A percentile compares a stretch with the other conserved stretches of the same genome.
Evolutionary conservation across 768 basidiomycete genomes (phyloP).

Genomic region (Suillus ampliporus): DNA sequence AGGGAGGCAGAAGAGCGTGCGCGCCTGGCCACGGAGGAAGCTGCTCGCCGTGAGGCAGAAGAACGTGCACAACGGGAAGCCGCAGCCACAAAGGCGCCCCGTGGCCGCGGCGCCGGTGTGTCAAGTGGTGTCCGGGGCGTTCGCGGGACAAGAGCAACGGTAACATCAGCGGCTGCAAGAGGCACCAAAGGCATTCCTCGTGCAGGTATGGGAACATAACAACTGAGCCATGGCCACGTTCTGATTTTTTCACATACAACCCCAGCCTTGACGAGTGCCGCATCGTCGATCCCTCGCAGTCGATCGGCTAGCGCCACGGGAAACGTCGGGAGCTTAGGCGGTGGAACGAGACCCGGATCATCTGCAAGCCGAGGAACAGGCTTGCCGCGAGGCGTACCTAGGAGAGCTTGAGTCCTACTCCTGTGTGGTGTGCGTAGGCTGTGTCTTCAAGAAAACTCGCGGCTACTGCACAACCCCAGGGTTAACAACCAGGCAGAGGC

Average conservation of each 20-base stretch:
- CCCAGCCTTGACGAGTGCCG: slow-evolving; percentile 19
- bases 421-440: neutral
- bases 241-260: neutral
- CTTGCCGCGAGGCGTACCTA: slow-evolving; percentile 29
- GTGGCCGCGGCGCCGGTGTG: slow-evolving; percentile 49
- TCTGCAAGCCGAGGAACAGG: slow-evolving; percentile 31
- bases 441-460: neutral
- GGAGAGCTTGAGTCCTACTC: slow-evolving; percentile 23
- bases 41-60: slow-evolving; percentile 50
- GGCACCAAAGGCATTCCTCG: slow-evolving; percentile 50
- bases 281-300: slow-evolving; percentile 25
- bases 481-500: neutral
- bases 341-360: slow-evolving; percentile 30
- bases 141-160: slow-evolving; percentile 70
- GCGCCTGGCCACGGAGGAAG: slow-evolving; percentile 35
- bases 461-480: neutral
- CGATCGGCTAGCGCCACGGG: slow-evolving; percentile 34
- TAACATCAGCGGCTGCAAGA: slow-evolving; percentile 49
- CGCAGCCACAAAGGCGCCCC: slow-evolving; percentile 25
- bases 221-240: neutral
- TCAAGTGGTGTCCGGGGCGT: slow-evolving; percentile 73
- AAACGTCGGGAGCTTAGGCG: slow-evolving; percentile 20
- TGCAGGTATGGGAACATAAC: slow-evolving; percentile 36
- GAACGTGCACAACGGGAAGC: slow-evolving; percentile 57
- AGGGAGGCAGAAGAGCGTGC: slow-evolving; percentile 47